phyloP scores from a whole-genome alignment of 2,329 filamentous ascomycete species.

The Cercospora zeae-maydis region DNA sequence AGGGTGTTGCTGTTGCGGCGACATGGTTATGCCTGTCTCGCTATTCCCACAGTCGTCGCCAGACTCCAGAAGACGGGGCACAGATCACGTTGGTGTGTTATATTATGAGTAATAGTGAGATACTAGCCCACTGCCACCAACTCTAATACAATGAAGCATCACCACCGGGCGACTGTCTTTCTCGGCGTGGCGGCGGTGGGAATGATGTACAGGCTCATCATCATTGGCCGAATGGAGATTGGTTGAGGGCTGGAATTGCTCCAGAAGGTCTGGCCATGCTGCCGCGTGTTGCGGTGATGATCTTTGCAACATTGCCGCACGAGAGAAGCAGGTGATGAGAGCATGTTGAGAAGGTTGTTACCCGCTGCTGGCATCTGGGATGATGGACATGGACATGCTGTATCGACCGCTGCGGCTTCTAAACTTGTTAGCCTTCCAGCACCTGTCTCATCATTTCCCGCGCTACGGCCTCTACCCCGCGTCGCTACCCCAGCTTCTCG shows the following conservation, averaged over 20 bases:
- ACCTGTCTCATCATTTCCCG: neutral
- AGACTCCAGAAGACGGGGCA: neutral
- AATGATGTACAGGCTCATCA: neutral
- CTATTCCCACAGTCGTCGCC: neutral
- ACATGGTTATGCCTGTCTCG: neutral
- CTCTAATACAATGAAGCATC: neutral
- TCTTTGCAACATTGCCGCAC: neutral
- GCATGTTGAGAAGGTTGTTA: neutral
- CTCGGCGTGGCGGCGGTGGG: neutral
- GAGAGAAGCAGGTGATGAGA: neutral
- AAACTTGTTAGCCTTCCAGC: neutral
- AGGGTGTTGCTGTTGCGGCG: neutral
- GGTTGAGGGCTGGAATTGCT: neutral
- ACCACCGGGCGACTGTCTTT: neutral
- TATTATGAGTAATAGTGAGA: neutral
- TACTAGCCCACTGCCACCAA: neutral
- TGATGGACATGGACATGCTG: neutral
- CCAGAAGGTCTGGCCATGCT: neutral
- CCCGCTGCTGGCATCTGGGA: neutral
- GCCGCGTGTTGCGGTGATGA: neutral
- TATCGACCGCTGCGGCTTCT: neutral
- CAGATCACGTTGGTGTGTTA: neutral
- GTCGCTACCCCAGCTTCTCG: constrained; percentile 15
- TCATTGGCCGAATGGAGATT: neutral
- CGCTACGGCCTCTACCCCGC: constrained; percentile 10